A percentile compares a stretch with the other conserved stretches of the same genome.
These are phyloP conservation scores for Pogostemon cablin DNA, from an alignment of 257 asterid species.

Conservation along the genomic window DNA sequence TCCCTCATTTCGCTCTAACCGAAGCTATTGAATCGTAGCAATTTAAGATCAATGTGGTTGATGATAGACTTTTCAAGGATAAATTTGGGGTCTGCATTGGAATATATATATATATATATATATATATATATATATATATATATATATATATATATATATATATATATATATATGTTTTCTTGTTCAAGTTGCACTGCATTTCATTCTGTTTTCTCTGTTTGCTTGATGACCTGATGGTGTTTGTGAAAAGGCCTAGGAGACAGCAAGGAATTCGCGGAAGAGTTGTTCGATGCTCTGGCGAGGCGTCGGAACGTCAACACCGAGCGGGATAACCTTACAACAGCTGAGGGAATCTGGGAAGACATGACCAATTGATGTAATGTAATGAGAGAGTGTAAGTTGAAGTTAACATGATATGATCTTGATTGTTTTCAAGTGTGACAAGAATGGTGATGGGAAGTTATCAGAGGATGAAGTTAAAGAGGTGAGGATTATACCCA, in stretches of 20 bases:
- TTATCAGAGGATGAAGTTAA: constrained; percentile 90
- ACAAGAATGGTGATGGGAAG: constrained; percentile 94
- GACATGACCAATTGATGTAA: constrained; percentile 53
- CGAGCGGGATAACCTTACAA: constrained; percentile 50
- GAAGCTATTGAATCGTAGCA: too few relatives aligned
- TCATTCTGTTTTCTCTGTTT: neutral
- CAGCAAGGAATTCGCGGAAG: constrained; percentile 83
- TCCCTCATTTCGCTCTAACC: too few relatives aligned
- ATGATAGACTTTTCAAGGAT: constrained; percentile 66
- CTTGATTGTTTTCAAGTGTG: constrained; percentile 66
- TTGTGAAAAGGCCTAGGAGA: constrained; percentile 77
- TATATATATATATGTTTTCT: neutral
- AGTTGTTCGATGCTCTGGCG: constrained; percentile 75
- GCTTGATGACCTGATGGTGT: constrained; percentile 12
- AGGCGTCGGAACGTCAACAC: constrained; percentile 61
- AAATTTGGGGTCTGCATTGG: constrained; percentile 90
- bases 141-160: constrained; percentile 31
- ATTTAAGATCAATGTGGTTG: constrained; percentile 46
- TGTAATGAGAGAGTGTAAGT: neutral
- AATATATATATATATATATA: too few relatives aligned
- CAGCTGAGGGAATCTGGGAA: constrained; percentile 67
- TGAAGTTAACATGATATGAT: neutral
- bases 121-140: too few relatives aligned
- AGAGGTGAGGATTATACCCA: constrained; percentile 55
- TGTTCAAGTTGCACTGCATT: neutral